These are phyloP conservation scores for Termitomyces sp. DNA, from an alignment of 768 basidiomycete genomes.

Conservation along the genomic window DNA sequence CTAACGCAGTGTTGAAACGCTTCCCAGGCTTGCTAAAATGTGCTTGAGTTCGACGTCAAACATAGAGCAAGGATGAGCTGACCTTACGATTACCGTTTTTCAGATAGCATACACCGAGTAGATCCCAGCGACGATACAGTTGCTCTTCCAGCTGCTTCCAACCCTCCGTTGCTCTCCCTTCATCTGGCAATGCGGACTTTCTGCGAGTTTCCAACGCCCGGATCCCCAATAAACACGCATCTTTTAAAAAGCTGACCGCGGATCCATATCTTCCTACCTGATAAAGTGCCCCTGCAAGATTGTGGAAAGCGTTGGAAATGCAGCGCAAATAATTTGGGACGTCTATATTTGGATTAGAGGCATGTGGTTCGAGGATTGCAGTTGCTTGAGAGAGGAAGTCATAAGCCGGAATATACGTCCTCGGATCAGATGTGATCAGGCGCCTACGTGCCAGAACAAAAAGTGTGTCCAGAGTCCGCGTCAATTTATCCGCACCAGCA, in stretches of 20 bases:
- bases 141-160: conserved; percentile 63
- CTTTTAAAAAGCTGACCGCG: conserved; percentile 60
- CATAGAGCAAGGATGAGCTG: conserved; percentile 3
- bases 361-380: conserved; percentile 23
- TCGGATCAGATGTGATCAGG: conserved; percentile 33
- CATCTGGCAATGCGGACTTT: not conserved
- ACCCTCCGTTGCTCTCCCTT: conserved; percentile 25
- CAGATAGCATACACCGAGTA: conserved; percentile 71
- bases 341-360: conserved; percentile 16
- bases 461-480: conserved; percentile 46
- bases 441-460: conserved; percentile 46
- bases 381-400: conserved; percentile 40
- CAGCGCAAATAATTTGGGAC: conserved; percentile 59
- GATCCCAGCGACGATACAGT: conserved; percentile 70
- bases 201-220: conserved; percentile 33
- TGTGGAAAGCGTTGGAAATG: conserved; percentile 66
- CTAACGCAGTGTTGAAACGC: conserved; percentile 46
- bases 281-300: conserved; percentile 65
- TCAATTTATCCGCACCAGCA: conserved; percentile 27
- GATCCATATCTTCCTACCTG: conserved; percentile 55
- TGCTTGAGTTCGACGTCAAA: not conserved
- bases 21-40: conserved; percentile 50
- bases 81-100: conserved; percentile 79
- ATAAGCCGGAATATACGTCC: conserved; percentile 41
- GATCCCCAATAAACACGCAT: conserved; percentile 51